Evolutionary conservation across 768 basidiomycete species (phyloP).

Genomic region (Lentinus brumalis): DNA sequence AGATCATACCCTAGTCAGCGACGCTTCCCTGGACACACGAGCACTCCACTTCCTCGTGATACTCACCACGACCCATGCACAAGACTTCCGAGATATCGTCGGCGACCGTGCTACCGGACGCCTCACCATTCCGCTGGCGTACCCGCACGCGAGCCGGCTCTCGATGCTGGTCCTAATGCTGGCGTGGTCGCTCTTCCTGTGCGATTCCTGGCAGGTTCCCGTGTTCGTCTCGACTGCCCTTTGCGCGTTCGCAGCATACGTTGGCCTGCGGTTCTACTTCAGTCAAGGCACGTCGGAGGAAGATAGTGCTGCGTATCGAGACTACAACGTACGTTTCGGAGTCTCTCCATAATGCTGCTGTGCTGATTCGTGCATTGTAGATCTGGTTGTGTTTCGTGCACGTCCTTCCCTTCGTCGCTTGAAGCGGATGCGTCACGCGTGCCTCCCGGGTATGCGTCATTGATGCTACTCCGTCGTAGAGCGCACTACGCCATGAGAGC

Average conservation of each 20-base stretch:
- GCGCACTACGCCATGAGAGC: no score
- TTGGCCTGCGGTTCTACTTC: background rate
- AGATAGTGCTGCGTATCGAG: background rate
- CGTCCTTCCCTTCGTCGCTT: no score
- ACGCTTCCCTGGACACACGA: background rate
- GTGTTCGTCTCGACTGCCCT: background rate
- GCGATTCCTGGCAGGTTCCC: background rate
- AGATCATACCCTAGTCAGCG: background rate
- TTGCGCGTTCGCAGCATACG: background rate
- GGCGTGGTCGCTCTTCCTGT: background rate
- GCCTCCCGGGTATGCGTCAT: no score
- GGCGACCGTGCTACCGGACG: conserved; percentile 15
- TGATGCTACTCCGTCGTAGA: no score
- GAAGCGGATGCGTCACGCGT: no score
- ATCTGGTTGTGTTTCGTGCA: no score
- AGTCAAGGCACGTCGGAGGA: background rate
- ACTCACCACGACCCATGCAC: conserved; percentile 29
- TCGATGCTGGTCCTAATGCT: background rate
- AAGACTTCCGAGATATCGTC: conserved; percentile 18
- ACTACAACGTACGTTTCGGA: background rate
- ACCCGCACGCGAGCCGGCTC: background rate
- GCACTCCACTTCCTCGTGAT: conserved; percentile 19
- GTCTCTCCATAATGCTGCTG: no score
- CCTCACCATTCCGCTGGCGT: conserved; percentile 9
- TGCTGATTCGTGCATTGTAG: no score